phyloP scores from a whole-genome alignment of 768 basidiomycete species.

The Lactarius deliciosus region DNA sequence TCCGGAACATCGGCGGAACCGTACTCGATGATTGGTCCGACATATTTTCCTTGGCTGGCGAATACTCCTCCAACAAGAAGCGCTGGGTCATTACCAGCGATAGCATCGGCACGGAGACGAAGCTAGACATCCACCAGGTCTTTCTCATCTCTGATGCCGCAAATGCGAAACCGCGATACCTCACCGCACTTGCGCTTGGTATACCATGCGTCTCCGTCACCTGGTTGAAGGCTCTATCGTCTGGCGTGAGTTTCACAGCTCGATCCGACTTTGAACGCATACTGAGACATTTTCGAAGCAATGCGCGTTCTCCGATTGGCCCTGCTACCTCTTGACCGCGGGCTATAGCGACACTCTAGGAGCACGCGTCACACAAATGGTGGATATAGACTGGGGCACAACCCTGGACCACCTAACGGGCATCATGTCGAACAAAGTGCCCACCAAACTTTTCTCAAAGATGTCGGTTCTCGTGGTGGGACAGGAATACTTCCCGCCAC shows the following conservation, averaged over 20 bases:
- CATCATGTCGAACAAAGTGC: conserved; percentile 58
- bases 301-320: conserved; percentile 52
- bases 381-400: conserved; percentile 52
- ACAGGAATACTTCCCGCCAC: conserved; percentile 50
- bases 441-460: conserved; percentile 55
- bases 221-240: conserved; percentile 50
- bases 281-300: conserved; percentile 12
- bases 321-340: conserved; percentile 53
- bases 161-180: conserved; percentile 73
- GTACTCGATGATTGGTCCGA: conserved; percentile 63
- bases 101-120: conserved; percentile 49
- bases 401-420: conserved; percentile 51
- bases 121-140: conserved; percentile 48
- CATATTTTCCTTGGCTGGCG: conserved; percentile 57
- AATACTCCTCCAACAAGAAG: conserved; percentile 42
- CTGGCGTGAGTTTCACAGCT: conserved; percentile 31
- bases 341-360: conserved; percentile 45
- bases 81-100: conserved; percentile 53
- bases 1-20: conserved; percentile 53
- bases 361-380: conserved; percentile 46
- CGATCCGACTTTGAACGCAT: not conserved
- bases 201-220: conserved; percentile 72
- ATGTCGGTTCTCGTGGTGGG: conserved; percentile 63
- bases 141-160: conserved; percentile 68
- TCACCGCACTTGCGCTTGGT: conserved; percentile 80